Evolutionary conservation across 1,284 basidiomycete genomes (phyloP), one percentile per base, ranked within the genome.

Genomic region (Pterulicium gracile): DNA sequence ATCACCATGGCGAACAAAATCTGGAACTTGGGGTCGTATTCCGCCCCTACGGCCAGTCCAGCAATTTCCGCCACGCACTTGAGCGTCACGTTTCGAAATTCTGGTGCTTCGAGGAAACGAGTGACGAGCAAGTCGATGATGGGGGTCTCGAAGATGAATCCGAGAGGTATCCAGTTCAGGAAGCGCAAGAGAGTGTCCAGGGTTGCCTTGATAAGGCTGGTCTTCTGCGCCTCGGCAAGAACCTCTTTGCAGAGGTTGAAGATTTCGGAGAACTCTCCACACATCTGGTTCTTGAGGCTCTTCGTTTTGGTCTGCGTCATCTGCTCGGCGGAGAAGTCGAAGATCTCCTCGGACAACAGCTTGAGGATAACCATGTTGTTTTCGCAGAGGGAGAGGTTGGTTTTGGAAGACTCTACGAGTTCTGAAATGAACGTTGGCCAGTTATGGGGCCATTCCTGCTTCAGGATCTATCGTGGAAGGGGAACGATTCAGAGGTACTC

Each of bases 361-460:
- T 92, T 91, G 54, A 98, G 75, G 61, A 98, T 98, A 62, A 93
- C 80, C 96, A 99, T 99, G 72, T 99, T 98, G 76, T 99, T 98
- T 67, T 98, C 96, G 75, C 96, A 98, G 22, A 98, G 79, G 1
- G 91, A 87, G 32, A 98, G 78, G 60, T 94, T 98, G 36, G 91
- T 91, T 65, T 95, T 94, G 47, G 94, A 98, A 4, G 95, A 97
- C 52, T 94, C 86, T 50, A 98, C 93, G 48, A 98, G 90, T 62
- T 98, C 96, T 4, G 92, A 85, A 59, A 98, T 98, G 71, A 98
- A 98, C 12, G 80, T 88, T 20, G 95, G 94, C 96, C 96, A 99
- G 59, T 97, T 94, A 63, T 98, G 92, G 17, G 95, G 96, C 96
- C 96, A 99, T 62, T 98, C 96, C 72, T 98, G 96, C 68, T 98